Evolutionary conservation across 345 rosid species (phyloP), one percentile per base, ranked within the genome.

Genomic region (Noccaea bulbosa): DNA sequence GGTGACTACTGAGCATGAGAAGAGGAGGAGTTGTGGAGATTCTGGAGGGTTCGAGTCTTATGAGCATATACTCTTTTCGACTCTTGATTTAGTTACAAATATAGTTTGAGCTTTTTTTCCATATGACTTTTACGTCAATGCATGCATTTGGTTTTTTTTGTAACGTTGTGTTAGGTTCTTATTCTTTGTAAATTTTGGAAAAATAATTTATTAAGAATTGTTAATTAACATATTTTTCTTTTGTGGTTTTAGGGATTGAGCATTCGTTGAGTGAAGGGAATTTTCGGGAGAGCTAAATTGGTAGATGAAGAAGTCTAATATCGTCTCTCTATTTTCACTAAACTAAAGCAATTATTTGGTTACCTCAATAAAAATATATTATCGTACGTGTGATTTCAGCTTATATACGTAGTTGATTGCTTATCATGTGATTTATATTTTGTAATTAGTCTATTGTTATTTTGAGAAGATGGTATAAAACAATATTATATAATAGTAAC

Each of bases 231-330:
- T 39, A 39, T 2, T 39, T 2, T 32, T 32, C 6, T 15, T 49
- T 9, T 5, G 48, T 70, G 71, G 24, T 40, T 75, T 71, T 80
- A 86, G 90, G 80, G 37, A 59, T 82, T 46, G 87, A 84, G 15
- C 80, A 84, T 41, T 62, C 84, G 79, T 62, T 84, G 35, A 77
- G 71, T 43, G 59, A 72, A 49, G 67, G 11, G 81, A 77, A 44
- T 40, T 40, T 43, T 64, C 71, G 27, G 50, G 56, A 66, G 65
- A 55, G 32, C 65, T 34, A 51, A 72, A 60, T 70, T 51, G 69
- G 22, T 70, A 58, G n/a, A 46, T 4, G 27, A 39, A 59, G 20
- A 40, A 2, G 53, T 62, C 41, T 27, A 16, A 5, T 47, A 9
- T 49, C 6, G 43, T 52, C 12, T 62, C 39, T 70, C 6, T 15